A percentile compares a stretch with the other conserved stretches of the same genome.
Conservation (phyloP, 768 basidiomycete genomes). For the Amanita muscaria region DNA sequence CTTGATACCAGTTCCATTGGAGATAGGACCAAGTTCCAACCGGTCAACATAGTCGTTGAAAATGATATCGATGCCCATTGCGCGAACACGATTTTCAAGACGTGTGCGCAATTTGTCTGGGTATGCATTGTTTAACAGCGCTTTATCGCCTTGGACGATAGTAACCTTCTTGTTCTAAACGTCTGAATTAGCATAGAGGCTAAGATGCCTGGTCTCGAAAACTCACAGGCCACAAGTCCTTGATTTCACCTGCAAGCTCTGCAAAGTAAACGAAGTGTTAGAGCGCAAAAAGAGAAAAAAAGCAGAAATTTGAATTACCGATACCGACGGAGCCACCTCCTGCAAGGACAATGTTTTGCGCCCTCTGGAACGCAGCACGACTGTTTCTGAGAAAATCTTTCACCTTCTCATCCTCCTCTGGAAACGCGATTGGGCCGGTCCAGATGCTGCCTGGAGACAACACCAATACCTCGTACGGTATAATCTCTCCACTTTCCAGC, state of each 20-base stretch:
- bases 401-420: conserved; percentile 18
- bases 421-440: conserved; percentile 30
- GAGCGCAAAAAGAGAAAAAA: conserved; percentile 9
- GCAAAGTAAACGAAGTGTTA: neutral
- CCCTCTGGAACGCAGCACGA: conserved; percentile 21
- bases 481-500: conserved; percentile 33
- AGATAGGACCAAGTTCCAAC: conserved; percentile 27
- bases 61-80: conserved; percentile 36
- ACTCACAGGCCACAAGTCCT: conserved; percentile 21
- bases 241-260: conserved; percentile 24
- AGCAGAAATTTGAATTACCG: conserved; percentile 12
- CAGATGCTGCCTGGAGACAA: conserved; percentile 45
- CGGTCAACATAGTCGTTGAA: conserved; percentile 44
- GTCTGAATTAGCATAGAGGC: neutral
- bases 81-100: conserved; percentile 27
- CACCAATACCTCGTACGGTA: conserved; percentile 46
- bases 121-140: conserved; percentile 44
- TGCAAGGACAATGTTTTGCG: conserved; percentile 28
- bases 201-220: neutral
- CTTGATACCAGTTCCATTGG: conserved; percentile 20
- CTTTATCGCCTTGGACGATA: conserved; percentile 41
- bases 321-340: conserved; percentile 37
- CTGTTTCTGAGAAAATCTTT: conserved; percentile 14
- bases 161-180: conserved; percentile 38
- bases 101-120: conserved; percentile 37